Conservation (phyloP, 169 alveolate species). For the Plasmodium ovale region DNA sequence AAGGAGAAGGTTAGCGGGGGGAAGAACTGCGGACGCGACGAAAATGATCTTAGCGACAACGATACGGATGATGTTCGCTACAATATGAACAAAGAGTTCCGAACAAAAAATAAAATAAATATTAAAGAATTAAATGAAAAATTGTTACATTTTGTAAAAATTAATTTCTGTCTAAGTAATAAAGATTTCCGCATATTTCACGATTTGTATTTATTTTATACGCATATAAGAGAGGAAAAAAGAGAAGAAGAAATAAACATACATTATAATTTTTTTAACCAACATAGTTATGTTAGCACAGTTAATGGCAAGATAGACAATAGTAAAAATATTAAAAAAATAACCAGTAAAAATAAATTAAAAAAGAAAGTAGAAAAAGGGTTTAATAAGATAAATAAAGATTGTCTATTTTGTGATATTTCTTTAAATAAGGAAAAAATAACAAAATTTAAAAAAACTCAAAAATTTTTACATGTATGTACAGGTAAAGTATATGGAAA, state of each 20-base stretch:
- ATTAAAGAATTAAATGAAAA: constrained; percentile 32
- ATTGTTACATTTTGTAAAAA: constrained; percentile 48
- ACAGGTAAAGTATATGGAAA: constrained; percentile 39
- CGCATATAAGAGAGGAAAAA: constrained; percentile 63
- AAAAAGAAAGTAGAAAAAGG: background rate
- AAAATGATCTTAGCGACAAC: background rate
- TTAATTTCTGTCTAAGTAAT: constrained; percentile 38
- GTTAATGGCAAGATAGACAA: background rate
- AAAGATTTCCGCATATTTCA: constrained; percentile 29
- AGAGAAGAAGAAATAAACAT: constrained; percentile 29
- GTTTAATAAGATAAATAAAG: background rate
- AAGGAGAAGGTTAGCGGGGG: too few relatives aligned
- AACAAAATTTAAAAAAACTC: background rate
- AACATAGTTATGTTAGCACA: background rate
- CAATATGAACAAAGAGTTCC: constrained; percentile 29
- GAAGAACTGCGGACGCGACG: background rate
- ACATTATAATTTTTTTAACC: constrained; percentile 44
- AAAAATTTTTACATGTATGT: constrained; percentile 51
- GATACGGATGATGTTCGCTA: background rate
- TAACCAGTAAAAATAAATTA: background rate
- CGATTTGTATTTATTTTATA: constrained; percentile 38
- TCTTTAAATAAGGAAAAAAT: constrained; percentile 9
- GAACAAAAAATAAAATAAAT: constrained; percentile 20
- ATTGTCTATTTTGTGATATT: constrained; percentile 44
- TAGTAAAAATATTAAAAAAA: background rate